A percentile compares a stretch with the other conserved stretches of the same genome.
These are phyloP conservation scores for Microbotryum violaceum DNA, from an alignment of 1,284 basidiomycete species.

Conservation along the genomic window DNA sequence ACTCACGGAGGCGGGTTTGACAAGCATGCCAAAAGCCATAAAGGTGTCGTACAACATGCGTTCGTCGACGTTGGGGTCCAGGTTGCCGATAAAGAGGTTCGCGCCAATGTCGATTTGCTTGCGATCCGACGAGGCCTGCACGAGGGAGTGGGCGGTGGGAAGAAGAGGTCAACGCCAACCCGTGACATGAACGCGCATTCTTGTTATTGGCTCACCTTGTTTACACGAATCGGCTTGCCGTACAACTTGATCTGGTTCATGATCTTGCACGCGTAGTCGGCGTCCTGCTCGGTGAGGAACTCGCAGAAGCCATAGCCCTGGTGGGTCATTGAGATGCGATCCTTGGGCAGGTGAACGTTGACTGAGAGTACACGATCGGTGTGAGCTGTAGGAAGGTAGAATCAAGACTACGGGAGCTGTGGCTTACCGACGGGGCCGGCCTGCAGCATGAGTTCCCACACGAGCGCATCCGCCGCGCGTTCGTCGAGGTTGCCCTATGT, in stretches of 20 bases:
- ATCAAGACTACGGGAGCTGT: constrained; percentile 6
- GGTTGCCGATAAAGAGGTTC: constrained; percentile 89
- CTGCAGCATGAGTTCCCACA: constrained; percentile 99
- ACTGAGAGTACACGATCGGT: constrained; percentile 48
- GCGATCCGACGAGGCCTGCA: constrained; percentile 83
- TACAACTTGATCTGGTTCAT: constrained; percentile 99
- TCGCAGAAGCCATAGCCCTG: constrained; percentile 99
- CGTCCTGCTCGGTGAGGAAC: constrained; percentile 94
- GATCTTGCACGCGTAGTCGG: constrained; percentile 98
- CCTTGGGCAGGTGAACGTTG: constrained; percentile 98
- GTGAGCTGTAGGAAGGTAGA: background rate
- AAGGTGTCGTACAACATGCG: constrained; percentile 89
- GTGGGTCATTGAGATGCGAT: constrained; percentile 93
- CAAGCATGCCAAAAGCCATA: constrained; percentile 84
- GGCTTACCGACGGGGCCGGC: constrained; percentile 88
- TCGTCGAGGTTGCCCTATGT: constrained; percentile 93
- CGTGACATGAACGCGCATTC: background rate
- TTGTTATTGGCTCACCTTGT: constrained; percentile 53
- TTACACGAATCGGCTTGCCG: constrained; percentile 96
- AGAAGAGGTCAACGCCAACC: constrained; percentile 12
- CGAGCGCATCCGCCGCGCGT: constrained; percentile 80
- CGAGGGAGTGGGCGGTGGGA: constrained; percentile 6
- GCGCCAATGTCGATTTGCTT: constrained; percentile 97
- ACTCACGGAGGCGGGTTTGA: constrained; percentile 85
- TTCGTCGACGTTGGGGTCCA: constrained; percentile 92